Percentiles rank a stretch among this genome's conserved stretches.
These are phyloP conservation scores for Debaryomyces castellii DNA, from an alignment of 805 yeast species.

Conservation along the genomic window DNA sequence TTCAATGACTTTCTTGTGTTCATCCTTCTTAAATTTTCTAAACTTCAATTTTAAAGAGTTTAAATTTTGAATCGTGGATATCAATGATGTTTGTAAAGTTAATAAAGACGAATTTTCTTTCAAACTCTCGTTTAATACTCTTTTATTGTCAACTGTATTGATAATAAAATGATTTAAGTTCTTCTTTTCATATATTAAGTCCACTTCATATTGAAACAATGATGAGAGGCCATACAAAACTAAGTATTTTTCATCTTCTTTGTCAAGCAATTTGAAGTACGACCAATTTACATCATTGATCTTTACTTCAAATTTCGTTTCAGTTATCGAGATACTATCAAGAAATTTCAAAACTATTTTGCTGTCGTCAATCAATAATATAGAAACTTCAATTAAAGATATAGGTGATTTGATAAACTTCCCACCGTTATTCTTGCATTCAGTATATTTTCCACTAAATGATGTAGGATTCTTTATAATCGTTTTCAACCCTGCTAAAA, in stretches of 20 bases:
- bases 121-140: slow-evolving; percentile 23
- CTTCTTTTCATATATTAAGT: slow-evolving; percentile 16
- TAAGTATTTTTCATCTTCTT: slow-evolving; percentile 15
- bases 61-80: slow-evolving; percentile 28
- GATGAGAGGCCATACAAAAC: slow-evolving; percentile 37
- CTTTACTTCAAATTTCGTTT: slow-evolving; percentile 15
- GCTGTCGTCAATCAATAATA: slow-evolving; percentile 29
- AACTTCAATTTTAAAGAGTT: slow-evolving; percentile 19
- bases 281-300: slow-evolving; percentile 37
- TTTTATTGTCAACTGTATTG: slow-evolving; percentile 25
- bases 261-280: slow-evolving; percentile 17
- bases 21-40: slow-evolving; percentile 38
- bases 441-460: slow-evolving; percentile 30
- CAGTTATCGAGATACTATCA: slow-evolving; percentile 8
- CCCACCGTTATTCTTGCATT: slow-evolving; percentile 22
- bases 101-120: slow-evolving; percentile 24
- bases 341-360: slow-evolving; percentile 27
- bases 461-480: slow-evolving; percentile 24
- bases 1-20: slow-evolving; percentile 33
- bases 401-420: slow-evolving; percentile 10
- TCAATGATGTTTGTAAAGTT: slow-evolving; percentile 34
- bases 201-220: slow-evolving; percentile 36
- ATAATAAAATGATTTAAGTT: slow-evolving; percentile 23
- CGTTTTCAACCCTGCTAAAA: slow-evolving; percentile 39
- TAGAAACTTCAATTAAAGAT: slow-evolving; percentile 15